Conservation (phyloP, 176 grass and related monocot species). For the Bromus sterilis region DNA sequence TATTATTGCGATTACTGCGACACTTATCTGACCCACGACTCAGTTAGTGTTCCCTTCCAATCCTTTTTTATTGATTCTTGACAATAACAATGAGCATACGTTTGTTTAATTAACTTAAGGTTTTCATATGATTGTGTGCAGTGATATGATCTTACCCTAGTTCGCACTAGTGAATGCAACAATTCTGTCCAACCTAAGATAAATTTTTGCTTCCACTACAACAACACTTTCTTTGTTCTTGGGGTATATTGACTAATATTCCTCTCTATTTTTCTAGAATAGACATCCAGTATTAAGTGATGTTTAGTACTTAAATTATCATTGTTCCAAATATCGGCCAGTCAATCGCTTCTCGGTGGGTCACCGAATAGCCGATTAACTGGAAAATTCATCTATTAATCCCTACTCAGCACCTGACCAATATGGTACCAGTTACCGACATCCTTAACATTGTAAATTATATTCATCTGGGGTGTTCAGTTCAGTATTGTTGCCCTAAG, state of each 20-base stretch:
- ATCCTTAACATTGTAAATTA: no score
- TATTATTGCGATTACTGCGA: constrained; percentile 98
- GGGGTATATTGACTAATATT: not conserved
- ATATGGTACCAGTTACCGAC: no score
- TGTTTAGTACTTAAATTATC: not conserved
- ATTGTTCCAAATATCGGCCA: no score
- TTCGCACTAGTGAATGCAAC: not conserved
- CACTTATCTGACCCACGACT: constrained; percentile 96
- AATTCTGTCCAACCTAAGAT: not conserved
- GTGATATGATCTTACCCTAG: not conserved
- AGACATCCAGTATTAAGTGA: not conserved
- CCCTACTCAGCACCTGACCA: no score
- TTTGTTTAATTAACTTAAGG: not conserved
- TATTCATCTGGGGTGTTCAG: not conserved
- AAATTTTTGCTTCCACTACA: not conserved
- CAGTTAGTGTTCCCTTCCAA: constrained; percentile 33
- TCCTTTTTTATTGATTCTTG: not conserved
- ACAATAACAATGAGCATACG: not conserved
- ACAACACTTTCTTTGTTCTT: not conserved
- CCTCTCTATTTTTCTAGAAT: not conserved
- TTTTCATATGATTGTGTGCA: not conserved
- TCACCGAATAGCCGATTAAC: no score
- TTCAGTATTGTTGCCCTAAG: not conserved
- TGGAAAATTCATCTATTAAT: no score
- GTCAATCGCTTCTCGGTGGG: no score